Evolutionary conservation across 306 rosid species (phyloP).

Genomic region (Casuarina glauca): DNA sequence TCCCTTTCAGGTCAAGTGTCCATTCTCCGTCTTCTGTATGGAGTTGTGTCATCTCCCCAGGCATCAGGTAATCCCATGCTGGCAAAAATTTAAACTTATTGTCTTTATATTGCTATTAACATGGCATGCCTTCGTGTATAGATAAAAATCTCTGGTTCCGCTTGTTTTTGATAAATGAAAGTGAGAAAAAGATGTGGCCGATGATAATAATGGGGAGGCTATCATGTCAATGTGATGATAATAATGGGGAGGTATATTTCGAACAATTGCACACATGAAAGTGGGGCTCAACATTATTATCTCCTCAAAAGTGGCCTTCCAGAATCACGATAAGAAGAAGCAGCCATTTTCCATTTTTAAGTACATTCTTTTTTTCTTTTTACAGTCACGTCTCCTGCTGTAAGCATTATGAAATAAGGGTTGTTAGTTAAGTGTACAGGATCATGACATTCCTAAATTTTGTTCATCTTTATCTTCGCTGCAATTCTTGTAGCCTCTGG

Average conservation of each 20-base stretch:
- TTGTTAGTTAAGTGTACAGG: neutral
- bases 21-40: conserved; percentile 53
- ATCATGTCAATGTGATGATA: neutral
- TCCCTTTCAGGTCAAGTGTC: conserved; percentile 41
- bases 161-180: neutral
- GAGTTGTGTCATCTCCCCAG: conserved; percentile 56
- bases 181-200: neutral
- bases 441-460: neutral
- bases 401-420: neutral
- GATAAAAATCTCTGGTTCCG: neutral
- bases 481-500: neutral
- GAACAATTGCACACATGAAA: neutral
- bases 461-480: neutral
- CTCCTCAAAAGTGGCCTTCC: neutral
- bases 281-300: neutral
- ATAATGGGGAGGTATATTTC: neutral
- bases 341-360: neutral
- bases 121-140: neutral
- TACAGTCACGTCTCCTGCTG: neutral
- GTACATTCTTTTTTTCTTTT: neutral
- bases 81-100: neutral
- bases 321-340: neutral
- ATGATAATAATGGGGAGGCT: neutral
- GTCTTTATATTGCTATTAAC: conserved; percentile 2
- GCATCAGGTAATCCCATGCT: conserved; percentile 48